phyloP scores from a whole-genome alignment of 164 flowering plant genomes.

The Vitis rupestris region DNA sequence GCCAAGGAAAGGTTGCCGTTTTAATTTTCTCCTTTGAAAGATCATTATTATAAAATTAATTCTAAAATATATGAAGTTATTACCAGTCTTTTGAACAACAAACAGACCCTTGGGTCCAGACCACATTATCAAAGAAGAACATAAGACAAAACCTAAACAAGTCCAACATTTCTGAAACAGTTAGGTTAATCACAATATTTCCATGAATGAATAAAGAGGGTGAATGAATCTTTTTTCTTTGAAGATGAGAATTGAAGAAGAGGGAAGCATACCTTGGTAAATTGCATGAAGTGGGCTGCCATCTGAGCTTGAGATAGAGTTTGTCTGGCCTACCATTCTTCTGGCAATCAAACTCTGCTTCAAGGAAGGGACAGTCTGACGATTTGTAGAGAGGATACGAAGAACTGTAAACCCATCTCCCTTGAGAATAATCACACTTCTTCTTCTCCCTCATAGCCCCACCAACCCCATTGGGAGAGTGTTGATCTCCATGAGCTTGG shows the following conservation, averaged over 20 bases:
- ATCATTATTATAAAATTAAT: no score
- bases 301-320: conserved; percentile 25
- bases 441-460: not conserved
- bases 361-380: conserved; percentile 24
- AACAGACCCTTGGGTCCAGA: no score
- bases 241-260: no score
- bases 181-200: not conserved
- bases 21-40: no score
- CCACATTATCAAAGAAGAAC: no score
- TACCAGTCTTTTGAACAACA: no score
- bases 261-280: conserved; percentile 26
- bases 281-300: conserved; percentile 28
- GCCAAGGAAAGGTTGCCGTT: no score
- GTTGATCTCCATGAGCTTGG: not conserved
- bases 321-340: conserved; percentile 25
- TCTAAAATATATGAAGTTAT: no score
- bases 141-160: no score
- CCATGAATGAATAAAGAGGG: not conserved
- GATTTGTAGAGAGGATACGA: conserved; percentile 26
- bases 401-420: conserved; percentile 31
- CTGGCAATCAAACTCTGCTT: conserved; percentile 20
- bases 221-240: not conserved
- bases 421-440: conserved; percentile 16
- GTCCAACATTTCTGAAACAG: no score
- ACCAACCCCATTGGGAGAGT: no score